Evolutionary conservation across 768 basidiomycete species (phyloP), one percentile per base, ranked within the genome.

Genomic region (Pulveroboletus ravenelii): DNA sequence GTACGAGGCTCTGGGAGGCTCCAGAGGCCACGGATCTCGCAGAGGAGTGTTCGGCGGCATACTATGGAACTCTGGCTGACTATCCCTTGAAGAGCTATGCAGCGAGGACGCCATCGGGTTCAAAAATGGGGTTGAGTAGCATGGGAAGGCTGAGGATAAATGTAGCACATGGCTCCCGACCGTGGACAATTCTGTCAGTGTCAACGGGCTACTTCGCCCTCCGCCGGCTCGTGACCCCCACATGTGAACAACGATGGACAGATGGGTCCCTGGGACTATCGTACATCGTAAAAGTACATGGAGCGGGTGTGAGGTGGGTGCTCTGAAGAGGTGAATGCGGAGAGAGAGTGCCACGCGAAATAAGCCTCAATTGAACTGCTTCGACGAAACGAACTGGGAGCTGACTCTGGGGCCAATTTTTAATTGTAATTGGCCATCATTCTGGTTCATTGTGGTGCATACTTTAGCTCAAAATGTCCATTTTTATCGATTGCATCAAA

Each of bases 1-100:
- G 25, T 61, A 69, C 6, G 61, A 67, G 23, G 55, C 61, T 42
- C 65, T 60, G 3, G 62, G 67, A 13, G 54, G 65, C 32, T 31
- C 48, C 1, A 61, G 23, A 3, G 42, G 6, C 43, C 13, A 40
- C 39, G 32, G 5, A 3, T 52, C 52, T 25, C 50, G 47, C 1
- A 47, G 25, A 37, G 60, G 55, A 29, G 50, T 56, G 45, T 49
- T 56, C 6, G 52, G 45, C 10, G 36, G 50, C 10, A 47, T 57
- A 18, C 13, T 30, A 31, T 41, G 51, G 4, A 53, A 47, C 20
- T 56, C 62, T n/a, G 49, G 27, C 41, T 56, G 52, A 8, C 58
- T 65, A n/a, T 45, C 54, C 7, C 62, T 56, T 17, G 60, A 51
- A 41, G 62, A 48, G 23, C 55, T 45, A 47, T 54, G 27, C 10